Percentiles rank a stretch among this genome's conserved stretches.
These are phyloP conservation scores for Anthracocystis panici-leucophaei DNA, from an alignment of 1,284 basidiomycete genomes.

Conservation along the genomic window DNA sequence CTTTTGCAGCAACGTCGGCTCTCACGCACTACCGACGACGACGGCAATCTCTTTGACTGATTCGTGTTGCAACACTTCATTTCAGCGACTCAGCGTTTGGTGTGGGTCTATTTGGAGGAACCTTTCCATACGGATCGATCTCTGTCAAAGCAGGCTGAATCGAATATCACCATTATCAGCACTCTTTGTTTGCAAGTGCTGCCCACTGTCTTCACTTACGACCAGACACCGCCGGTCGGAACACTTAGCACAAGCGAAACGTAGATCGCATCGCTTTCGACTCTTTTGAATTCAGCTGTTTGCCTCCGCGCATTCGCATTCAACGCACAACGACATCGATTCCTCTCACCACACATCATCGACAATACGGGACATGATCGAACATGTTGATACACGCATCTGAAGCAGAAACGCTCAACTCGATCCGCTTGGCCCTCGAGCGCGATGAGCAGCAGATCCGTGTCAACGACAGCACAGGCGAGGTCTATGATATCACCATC, in stretches of 20 bases:
- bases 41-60: background rate
- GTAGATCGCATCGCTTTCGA: background rate
- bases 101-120: background rate
- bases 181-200: too few relatives aligned
- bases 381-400: slow-evolving; percentile 53
- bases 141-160: background rate
- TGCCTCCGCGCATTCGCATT: background rate
- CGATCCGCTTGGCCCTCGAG: slow-evolving; percentile 58
- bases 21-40: background rate
- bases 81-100: too few relatives aligned
- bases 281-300: background rate
- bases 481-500: slow-evolving; percentile 65
- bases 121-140: background rate
- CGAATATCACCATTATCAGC: background rate
- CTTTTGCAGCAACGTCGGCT: background rate
- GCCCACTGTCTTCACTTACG: background rate
- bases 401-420: slow-evolving; percentile 58
- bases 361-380: slow-evolving; percentile 18
- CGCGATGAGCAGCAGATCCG: slow-evolving; percentile 63
- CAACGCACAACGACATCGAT: background rate
- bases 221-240: background rate
- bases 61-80: background rate
- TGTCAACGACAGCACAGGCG: slow-evolving; percentile 60
- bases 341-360: background rate
- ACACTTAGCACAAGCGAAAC: background rate